These are phyloP conservation scores for Fraxinus albicans DNA, from an alignment of 305 asterid species.

Conservation along the genomic window DNA sequence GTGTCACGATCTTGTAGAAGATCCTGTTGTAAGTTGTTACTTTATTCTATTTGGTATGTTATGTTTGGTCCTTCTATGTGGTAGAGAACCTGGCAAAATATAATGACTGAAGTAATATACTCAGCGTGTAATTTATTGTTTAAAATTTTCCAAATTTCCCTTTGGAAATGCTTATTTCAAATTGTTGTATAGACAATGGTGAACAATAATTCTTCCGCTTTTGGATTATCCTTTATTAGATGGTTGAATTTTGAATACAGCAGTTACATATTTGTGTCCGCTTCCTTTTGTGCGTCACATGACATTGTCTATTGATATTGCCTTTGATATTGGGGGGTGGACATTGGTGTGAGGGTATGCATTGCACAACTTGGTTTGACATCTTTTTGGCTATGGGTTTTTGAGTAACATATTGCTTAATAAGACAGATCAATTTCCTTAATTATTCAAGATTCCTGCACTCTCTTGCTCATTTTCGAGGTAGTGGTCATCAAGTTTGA, in stretches of 20 bases:
- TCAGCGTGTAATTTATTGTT: slow-evolving; percentile 3
- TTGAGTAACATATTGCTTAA: neutral
- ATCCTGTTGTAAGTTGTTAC: slow-evolving; percentile 60
- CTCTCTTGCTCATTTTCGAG: neutral
- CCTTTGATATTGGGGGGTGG: neutral
- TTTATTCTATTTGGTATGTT: slow-evolving; percentile 13
- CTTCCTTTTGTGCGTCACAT: neutral
- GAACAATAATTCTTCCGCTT: neutral
- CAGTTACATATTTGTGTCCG: neutral
- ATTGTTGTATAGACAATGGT: neutral
- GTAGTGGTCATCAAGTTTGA: neutral
- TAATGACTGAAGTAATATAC: neutral
- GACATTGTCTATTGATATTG: slow-evolving; percentile 5
- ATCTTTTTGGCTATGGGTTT: neutral
- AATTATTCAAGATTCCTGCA: neutral
- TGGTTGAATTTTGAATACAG: neutral
- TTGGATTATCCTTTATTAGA: neutral
- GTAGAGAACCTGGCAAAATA: neutral
- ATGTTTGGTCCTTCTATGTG: slow-evolving; percentile 6
- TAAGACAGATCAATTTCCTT: neutral
- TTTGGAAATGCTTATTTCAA: neutral
- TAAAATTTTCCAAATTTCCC: neutral
- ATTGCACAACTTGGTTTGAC: neutral
- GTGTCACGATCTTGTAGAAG: slow-evolving; percentile 76
- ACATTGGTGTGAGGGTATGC: neutral